Conservation (phyloP, 345 rosid genomes). For the Aquilaria yunnanensis region DNA sequence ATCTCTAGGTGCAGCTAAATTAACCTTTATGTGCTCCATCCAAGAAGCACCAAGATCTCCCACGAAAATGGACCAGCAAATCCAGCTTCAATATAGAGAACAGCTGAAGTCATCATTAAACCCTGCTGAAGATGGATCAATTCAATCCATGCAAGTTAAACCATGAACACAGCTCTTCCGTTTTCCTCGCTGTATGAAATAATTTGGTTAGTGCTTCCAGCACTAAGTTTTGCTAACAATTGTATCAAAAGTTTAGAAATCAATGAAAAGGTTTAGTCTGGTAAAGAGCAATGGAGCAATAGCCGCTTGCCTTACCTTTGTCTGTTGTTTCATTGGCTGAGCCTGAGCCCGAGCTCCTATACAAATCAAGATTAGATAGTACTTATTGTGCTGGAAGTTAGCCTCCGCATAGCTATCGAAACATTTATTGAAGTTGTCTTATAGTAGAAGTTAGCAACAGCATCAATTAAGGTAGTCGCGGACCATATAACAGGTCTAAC, state of each 20-base stretch:
- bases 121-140: conserved; percentile 21
- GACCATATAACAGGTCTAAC: no score
- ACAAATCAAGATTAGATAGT: no score
- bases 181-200: background rate
- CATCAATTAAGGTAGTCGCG: no score
- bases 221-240: conserved; percentile 2
- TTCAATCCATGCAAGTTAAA: conserved; percentile 15
- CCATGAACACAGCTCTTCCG: conserved; percentile 10
- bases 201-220: conserved; percentile 11
- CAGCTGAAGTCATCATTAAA: conserved; percentile 16
- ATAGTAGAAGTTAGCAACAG: no score
- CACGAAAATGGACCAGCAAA: conserved; percentile 12
- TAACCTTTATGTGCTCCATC: conserved; percentile 3
- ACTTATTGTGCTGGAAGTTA: no score
- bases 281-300: background rate
- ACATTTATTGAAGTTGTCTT: no score
- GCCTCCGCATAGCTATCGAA: no score
- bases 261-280: background rate
- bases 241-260: background rate
- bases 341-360: no score
- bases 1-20: conserved; percentile 33
- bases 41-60: conserved; percentile 23
- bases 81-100: conserved; percentile 1
- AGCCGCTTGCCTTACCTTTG: background rate
- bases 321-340: background rate